A percentile compares a stretch with the other conserved stretches of the same genome.
Conservation (phyloP, 148 eudicot genomes). For the Silene uniflora region DNA sequence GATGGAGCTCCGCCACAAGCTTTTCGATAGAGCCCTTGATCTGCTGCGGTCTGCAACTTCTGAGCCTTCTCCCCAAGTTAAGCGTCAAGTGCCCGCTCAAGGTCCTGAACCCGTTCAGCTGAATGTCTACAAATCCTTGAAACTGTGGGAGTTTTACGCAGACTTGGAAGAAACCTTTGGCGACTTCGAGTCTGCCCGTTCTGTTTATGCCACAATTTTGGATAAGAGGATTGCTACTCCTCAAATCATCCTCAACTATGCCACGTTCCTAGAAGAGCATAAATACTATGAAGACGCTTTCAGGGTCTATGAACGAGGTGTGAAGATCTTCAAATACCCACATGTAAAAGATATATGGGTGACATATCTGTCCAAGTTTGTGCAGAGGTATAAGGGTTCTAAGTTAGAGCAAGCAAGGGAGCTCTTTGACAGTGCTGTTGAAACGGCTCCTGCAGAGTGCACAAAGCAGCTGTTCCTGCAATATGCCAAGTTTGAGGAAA, state of each 20-base stretch:
- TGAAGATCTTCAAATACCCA: conserved; percentile 90
- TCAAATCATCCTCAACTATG: conserved; percentile 86
- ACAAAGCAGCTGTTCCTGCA: conserved; percentile 79
- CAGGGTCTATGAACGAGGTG: conserved; percentile 94
- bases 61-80: conserved; percentile 78
- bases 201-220: conserved; percentile 85
- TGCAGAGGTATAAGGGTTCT: conserved; percentile 69
- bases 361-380: conserved; percentile 86
- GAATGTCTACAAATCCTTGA: conserved; percentile 72
- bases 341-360: conserved; percentile 97
- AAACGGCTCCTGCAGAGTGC: conserved; percentile 82
- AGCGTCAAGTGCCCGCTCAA: conserved; percentile 83
- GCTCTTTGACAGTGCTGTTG: conserved; percentile 87
- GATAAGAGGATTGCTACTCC: conserved; percentile 94
- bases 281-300: conserved; percentile 95
- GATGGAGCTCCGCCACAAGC: conserved; percentile 78
- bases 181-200: conserved; percentile 75
- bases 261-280: conserved; percentile 85
- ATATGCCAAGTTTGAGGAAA: conserved; percentile 92
- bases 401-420: conserved; percentile 90
- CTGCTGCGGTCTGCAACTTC: conserved; percentile 91
- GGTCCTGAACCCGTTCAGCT: conserved; percentile 94
- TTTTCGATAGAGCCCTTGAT: conserved; percentile 64
- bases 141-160: conserved; percentile 87
- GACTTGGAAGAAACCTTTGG: conserved; percentile 94